Conservation (phyloP, 148 eudicot genomes). For the Chenopodium quinoa region DNA sequence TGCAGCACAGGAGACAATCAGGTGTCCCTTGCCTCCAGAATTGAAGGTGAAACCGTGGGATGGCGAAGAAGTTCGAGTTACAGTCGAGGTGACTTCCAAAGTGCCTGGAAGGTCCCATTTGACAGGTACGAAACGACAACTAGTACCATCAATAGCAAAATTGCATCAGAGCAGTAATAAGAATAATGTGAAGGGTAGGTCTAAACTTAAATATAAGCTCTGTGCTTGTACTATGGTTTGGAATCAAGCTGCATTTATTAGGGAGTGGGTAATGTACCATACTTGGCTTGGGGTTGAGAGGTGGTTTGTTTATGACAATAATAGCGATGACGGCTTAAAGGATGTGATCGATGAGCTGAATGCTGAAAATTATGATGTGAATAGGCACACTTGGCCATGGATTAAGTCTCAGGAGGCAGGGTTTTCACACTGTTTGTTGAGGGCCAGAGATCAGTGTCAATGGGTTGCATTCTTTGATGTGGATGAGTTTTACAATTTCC, state of each 20-base stretch:
- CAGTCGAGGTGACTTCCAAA: constrained; percentile 36
- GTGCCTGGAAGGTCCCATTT: constrained; percentile 25
- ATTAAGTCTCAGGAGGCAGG: constrained; percentile 97
- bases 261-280: constrained; percentile 86
- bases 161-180: constrained; percentile 19
- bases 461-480: constrained; percentile 97
- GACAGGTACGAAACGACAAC: constrained; percentile 27
- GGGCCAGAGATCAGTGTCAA: constrained; percentile 62
- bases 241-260: constrained; percentile 81
- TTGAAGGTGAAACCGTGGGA: constrained; percentile 33
- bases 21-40: constrained; percentile 61
- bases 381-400: constrained; percentile 92
- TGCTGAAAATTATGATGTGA: constrained; percentile 55
- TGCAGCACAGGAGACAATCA: constrained; percentile 87
- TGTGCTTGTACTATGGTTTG: constrained; percentile 96
- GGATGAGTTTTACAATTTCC: constrained; percentile 85
- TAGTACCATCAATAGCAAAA: constrained; percentile 79
- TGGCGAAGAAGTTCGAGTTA: constrained; percentile 43
- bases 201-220: constrained; percentile 51
- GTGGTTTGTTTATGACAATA: constrained; percentile 92
- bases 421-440: constrained; percentile 82
- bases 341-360: constrained; percentile 56
- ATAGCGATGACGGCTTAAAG: constrained; percentile 69
- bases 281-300: constrained; percentile 84
- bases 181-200: neutral